These are phyloP conservation scores for Solanum etuberosum DNA, from an alignment of 257 asterid species.

Conservation along the genomic window DNA sequence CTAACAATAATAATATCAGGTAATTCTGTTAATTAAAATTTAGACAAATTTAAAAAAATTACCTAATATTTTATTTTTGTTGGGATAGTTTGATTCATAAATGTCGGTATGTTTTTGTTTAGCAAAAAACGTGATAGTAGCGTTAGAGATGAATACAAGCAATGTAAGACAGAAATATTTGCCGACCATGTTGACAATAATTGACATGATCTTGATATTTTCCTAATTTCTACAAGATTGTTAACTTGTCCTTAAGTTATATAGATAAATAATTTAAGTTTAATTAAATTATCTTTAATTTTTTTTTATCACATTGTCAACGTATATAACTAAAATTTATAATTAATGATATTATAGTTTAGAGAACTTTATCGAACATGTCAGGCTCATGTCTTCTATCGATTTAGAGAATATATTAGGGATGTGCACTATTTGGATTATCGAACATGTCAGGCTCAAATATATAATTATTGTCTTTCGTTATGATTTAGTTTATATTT, in stretches of 20 bases:
- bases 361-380: too few relatives aligned
- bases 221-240: not conserved
- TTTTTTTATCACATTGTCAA: not conserved
- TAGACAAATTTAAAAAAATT: not conserved
- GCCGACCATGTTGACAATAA: not conserved
- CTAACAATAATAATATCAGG: not conserved
- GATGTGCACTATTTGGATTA: not conserved
- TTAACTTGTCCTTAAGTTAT: not conserved
- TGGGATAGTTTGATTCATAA: not conserved
- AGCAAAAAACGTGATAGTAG: not conserved
- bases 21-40: not conserved
- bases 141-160: not conserved
- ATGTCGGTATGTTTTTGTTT: not conserved
- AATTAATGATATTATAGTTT: not conserved
- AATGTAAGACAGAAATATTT: not conserved
- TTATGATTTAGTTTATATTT: not conserved
- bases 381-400: not conserved
- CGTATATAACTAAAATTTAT: not conserved
- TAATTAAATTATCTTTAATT: not conserved
- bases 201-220: not conserved
- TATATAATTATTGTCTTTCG: too few relatives aligned
- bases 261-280: not conserved
- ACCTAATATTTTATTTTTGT: not conserved
- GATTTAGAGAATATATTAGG: not conserved
- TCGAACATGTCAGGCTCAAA: too few relatives aligned